These are phyloP conservation scores for Diaporthe caulivora DNA, from an alignment of 2,329 filamentous ascomycete genomes.

Conservation along the genomic window DNA sequence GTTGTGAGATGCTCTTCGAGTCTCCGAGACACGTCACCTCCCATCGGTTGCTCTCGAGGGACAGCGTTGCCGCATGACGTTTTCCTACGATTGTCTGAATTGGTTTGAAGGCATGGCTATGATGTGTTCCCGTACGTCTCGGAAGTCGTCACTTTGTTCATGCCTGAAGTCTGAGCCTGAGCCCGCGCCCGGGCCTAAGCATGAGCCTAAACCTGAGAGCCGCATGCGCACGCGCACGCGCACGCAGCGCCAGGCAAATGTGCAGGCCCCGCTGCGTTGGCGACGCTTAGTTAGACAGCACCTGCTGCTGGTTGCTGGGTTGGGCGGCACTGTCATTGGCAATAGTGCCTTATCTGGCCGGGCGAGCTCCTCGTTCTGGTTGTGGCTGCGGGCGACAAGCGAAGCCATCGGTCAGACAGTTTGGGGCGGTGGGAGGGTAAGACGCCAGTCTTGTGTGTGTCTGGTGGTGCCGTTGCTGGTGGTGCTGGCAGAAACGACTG, in stretches of 20 bases:
- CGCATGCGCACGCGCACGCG: neutral
- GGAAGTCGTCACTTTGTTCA: neutral
- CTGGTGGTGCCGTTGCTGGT: neutral
- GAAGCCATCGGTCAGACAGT: slow-evolving; percentile 29
- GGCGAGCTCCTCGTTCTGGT: slow-evolving; percentile 8
- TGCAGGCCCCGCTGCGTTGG: neutral
- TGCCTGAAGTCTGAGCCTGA: neutral
- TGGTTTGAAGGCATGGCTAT: neutral
- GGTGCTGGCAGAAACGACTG: slow-evolving; percentile 22
- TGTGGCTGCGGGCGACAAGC: neutral
- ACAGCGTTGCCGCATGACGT: slow-evolving; percentile 20
- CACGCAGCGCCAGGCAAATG: slow-evolving; percentile 4
- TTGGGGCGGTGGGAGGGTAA: neutral
- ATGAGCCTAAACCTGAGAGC: slow-evolving; percentile 3
- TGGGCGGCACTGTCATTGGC: neutral
- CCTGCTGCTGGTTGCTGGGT: no score
- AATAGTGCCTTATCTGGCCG: slow-evolving; percentile 22
- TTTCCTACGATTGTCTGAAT: neutral
- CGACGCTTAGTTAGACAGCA: neutral
- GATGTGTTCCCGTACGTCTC: slow-evolving; percentile 21
- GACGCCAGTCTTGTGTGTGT: neutral
- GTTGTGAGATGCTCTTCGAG: neutral
- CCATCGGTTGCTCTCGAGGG: slow-evolving; percentile 27
- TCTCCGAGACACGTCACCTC: slow-evolving; percentile 32
- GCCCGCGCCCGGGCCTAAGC: no score